Evolutionary conservation across 1,139 yeast species (phyloP), one percentile per base, ranked within the genome.

Genomic region (Saccharomycopsis crataegensis): DNA sequence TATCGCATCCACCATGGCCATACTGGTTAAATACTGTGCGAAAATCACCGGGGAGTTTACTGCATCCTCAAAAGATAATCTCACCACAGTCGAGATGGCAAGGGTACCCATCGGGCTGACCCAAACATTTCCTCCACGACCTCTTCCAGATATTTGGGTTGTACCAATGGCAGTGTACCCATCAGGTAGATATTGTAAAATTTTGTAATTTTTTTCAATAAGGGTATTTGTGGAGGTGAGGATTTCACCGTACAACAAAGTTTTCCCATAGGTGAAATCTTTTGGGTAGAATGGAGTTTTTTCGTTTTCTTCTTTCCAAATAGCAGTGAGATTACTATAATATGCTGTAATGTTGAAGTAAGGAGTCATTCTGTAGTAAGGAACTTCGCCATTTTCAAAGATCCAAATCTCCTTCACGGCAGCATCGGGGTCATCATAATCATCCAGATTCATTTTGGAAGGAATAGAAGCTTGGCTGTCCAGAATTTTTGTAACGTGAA

Each of bases 61-160:
- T 14, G 68, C 67, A n/a, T 69, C 64, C 1, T 63, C 60, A 11
- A 70, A 56, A 0, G 91, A 87, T 17, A 88, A 69, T 53, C 82
- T 77, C 59, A 89, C 68, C 6, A 89, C 77, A 1, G 82, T 77
- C 0, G 97, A 88, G 37, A 83, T 79, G 0, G 98, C 96, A 67
- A 90, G 70, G 0, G 90, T 96, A 7, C 99, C 99, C 41, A 79
- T 77, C 1, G 99, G 99, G 60, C 89, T 91, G 32, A 94, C 83
- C 99, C 99, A 94, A 1, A 83, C 83, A 62, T 94, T 94, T 1
- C 94, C 95, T 6, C 97, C 96, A 57, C 99, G 79, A 1, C 99
- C 99, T 51, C 94, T 75, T 1, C 99, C 99, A 0, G 90, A 79
- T 1, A 88, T 83, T 66, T 94, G 99, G 2, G 86, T 79, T 1